phyloP scores from a whole-genome alignment of 139 green algal species.

The Deuterostichococcus epilithicus region DNA sequence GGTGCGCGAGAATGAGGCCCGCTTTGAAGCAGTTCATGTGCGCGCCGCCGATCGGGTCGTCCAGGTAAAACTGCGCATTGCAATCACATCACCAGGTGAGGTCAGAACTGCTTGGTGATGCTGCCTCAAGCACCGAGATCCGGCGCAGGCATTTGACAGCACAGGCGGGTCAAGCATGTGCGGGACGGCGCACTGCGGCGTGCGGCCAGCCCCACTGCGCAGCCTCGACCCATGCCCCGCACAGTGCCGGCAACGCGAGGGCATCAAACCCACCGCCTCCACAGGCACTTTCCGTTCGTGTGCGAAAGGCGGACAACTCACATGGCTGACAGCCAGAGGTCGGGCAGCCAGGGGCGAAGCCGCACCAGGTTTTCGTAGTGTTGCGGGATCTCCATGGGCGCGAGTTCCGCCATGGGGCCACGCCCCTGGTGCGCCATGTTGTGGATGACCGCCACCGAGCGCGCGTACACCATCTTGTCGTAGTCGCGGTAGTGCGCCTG shows the following conservation, averaged over 20 bases:
- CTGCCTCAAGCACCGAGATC: neutral
- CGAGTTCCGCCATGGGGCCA: constrained; percentile 79
- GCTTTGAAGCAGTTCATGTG: constrained; percentile 99
- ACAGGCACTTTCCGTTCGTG: no score
- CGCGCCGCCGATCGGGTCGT: constrained; percentile 92
- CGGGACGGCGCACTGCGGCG: no score
- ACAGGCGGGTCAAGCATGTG: no score
- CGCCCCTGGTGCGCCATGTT: constrained; percentile 94
- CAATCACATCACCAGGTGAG: neutral
- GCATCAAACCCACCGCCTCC: no score
- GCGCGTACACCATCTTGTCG: constrained; percentile 84
- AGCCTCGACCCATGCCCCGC: no score
- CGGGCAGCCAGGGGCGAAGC: no score
- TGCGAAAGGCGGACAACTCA: no score
- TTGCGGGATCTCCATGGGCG: constrained; percentile 73
- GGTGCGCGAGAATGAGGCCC: constrained; percentile 75
- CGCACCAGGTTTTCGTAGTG: constrained; percentile 64
- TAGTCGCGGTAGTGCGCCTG: constrained; percentile 97
- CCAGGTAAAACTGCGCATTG: constrained; percentile 22
- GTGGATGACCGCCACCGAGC: constrained; percentile 82
- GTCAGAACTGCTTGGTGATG: neutral
- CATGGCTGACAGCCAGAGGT: no score
- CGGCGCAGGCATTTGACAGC: no score
- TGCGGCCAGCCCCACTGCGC: no score
- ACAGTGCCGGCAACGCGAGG: no score